A percentile compares a stretch with the other conserved stretches of the same genome.
Evolutionary conservation across 1,284 basidiomycete species (phyloP).

Genomic region (Fomitopsis palustris): DNA sequence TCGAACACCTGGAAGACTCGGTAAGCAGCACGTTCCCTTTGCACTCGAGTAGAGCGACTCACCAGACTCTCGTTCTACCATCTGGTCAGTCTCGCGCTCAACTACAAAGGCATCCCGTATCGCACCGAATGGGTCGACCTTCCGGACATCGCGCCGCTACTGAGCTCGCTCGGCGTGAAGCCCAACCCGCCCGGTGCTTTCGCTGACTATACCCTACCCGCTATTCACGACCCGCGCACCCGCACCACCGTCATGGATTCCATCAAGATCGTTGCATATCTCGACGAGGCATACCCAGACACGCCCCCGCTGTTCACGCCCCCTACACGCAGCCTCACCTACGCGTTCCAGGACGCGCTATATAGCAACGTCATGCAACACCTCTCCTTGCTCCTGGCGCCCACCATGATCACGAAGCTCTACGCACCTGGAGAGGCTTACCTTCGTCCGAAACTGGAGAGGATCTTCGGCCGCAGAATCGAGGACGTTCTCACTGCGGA

Average conservation of each 20-base stretch:
- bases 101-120: slow-evolving; percentile 26
- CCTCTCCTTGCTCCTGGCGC: too few relatives aligned
- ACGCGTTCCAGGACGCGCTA: slow-evolving; percentile 25
- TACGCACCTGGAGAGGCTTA: slow-evolving; percentile 13
- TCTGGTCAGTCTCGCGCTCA: slow-evolving; percentile 20
- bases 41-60: background rate
- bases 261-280: slow-evolving; percentile 27
- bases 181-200: background rate
- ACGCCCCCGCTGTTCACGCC: slow-evolving; percentile 21
- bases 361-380: background rate
- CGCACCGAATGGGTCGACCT: slow-evolving; percentile 29
- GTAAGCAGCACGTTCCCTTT: background rate
- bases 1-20: background rate
- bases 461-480: slow-evolving; percentile 10
- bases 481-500: slow-evolving; percentile 16
- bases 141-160: slow-evolving; percentile 24
- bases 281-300: slow-evolving; percentile 33
- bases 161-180: background rate
- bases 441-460: slow-evolving; percentile 22
- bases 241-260: slow-evolving; percentile 29
- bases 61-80: background rate
- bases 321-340: slow-evolving; percentile 26
- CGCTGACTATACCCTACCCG: slow-evolving; percentile 20
- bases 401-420: background rate
- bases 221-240: slow-evolving; percentile 25